Conservation (phyloP, 1,284 basidiomycete genomes). For the Somion occarium region DNA sequence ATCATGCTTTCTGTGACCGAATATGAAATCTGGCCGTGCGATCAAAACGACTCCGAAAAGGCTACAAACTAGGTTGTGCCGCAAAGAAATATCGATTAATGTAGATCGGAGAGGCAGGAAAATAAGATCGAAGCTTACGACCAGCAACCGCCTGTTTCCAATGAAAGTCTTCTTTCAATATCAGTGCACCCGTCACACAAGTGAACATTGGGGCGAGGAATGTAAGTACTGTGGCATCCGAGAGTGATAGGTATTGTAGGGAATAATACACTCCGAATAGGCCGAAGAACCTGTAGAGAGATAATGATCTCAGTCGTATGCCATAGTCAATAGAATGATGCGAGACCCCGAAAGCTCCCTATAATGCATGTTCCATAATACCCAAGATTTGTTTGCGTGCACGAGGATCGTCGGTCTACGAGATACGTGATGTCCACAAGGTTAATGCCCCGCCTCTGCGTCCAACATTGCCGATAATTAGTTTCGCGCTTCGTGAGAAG, state of each 20-base stretch:
- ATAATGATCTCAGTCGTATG: background rate
- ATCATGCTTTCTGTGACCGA: conserved; percentile 21
- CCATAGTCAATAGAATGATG: conserved; percentile 16
- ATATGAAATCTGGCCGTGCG: conserved; percentile 33
- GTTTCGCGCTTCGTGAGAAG: no score
- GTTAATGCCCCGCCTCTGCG: no score
- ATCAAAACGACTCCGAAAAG: conserved; percentile 51
- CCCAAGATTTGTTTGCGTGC: no score
- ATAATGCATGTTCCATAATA: no score
- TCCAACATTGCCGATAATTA: no score
- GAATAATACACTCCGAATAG: conserved; percentile 70
- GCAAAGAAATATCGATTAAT: conserved; percentile 15
- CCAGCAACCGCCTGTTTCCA: conserved; percentile 59
- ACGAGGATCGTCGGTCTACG: no score
- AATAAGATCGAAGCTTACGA: conserved; percentile 32
- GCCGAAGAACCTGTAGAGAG: conserved; percentile 45
- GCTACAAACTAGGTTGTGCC: conserved; percentile 30
- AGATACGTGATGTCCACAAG: no score
- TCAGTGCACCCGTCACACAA: conserved; percentile 60
- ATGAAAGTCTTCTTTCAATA: conserved; percentile 64
- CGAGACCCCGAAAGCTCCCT: conserved; percentile 21
- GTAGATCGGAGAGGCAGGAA: conserved; percentile 27
- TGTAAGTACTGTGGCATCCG: conserved; percentile 72
- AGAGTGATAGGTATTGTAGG: conserved; percentile 52
- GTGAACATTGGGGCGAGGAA: conserved; percentile 73